Conservation (phyloP, 768 basidiomycete genomes). For the Cystobasidium onofrii region DNA sequence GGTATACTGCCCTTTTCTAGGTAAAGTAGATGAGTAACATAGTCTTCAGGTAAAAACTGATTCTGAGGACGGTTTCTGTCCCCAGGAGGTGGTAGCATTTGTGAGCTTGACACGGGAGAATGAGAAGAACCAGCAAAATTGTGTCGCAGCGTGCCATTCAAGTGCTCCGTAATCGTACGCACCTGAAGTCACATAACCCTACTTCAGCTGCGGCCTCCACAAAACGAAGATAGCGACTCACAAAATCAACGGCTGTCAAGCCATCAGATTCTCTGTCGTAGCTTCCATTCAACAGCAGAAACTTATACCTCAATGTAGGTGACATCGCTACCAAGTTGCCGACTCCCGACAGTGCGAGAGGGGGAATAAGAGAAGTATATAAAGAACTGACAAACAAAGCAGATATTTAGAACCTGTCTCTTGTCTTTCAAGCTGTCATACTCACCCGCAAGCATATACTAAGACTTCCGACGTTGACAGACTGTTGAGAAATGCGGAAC, state of each 20-base stretch:
- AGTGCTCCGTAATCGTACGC: constrained; percentile 8
- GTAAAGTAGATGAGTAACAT: constrained; percentile 29
- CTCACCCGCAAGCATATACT: not conserved
- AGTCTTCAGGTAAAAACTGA: constrained; percentile 5
- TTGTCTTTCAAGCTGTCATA: too few relatives aligned
- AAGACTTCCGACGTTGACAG: constrained; percentile 31
- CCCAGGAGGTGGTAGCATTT: not conserved
- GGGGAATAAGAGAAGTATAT: constrained; percentile 39
- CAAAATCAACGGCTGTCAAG: constrained; percentile 35
- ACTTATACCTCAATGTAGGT: constrained; percentile 19
- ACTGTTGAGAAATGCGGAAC: constrained; percentile 31
- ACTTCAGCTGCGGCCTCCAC: too few relatives aligned
- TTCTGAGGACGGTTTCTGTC: not conserved
- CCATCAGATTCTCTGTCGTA: constrained; percentile 38
- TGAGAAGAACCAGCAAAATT: not conserved
- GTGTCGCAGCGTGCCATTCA: not conserved
- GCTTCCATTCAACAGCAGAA: constrained; percentile 37
- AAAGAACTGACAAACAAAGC: constrained; percentile 32
- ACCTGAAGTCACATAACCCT: too few relatives aligned
- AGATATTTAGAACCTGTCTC: too few relatives aligned
- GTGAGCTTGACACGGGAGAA: not conserved
- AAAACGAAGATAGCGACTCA: constrained; percentile 2
- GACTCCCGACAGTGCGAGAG: constrained; percentile 37
- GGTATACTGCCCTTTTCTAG: constrained; percentile 17
- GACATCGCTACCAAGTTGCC: constrained; percentile 34